phyloP scores from a whole-genome alignment of 2,329 filamentous ascomycete genomes.

The Parastagonospora avenae region DNA sequence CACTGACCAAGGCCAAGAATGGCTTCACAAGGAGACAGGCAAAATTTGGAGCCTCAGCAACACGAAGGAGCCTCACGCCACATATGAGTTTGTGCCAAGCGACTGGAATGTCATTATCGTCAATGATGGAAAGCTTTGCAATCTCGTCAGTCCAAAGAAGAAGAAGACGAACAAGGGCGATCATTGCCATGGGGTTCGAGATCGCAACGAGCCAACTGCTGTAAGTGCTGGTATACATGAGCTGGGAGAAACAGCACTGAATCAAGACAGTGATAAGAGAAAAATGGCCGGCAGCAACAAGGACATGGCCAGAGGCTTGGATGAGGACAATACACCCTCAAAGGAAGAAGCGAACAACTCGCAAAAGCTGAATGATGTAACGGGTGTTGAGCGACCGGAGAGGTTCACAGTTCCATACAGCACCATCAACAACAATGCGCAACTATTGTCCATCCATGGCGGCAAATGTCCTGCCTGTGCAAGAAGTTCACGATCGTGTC shows the following conservation, averaged over 20 bases:
- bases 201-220: background rate
- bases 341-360: too few species aligned
- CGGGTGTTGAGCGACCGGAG: too few species aligned
- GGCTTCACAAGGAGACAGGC: conserved; percentile 48
- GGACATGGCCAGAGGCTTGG: background rate
- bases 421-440: too few species aligned
- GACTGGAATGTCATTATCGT: conserved; percentile 66
- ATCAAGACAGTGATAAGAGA: background rate
- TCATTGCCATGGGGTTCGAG: too few species aligned
- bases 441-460: background rate
- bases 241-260: background rate
- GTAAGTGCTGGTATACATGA: background rate
- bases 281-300: background rate
- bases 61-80: conserved; percentile 7
- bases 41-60: conserved; percentile 40
- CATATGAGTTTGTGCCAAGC: conserved; percentile 16
- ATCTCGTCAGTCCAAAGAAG: conserved; percentile 63
- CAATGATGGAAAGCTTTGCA: conserved; percentile 70
- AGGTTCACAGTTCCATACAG: too few species aligned
- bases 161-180: background rate
- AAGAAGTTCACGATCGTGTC: background rate
- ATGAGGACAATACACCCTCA: background rate
- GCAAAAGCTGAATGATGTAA: too few species aligned
- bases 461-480: background rate
- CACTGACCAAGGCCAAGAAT: conserved; percentile 64